Conservation (phyloP, 2,329 filamentous ascomycete genomes). For the Aureobasidium sp. region DNA sequence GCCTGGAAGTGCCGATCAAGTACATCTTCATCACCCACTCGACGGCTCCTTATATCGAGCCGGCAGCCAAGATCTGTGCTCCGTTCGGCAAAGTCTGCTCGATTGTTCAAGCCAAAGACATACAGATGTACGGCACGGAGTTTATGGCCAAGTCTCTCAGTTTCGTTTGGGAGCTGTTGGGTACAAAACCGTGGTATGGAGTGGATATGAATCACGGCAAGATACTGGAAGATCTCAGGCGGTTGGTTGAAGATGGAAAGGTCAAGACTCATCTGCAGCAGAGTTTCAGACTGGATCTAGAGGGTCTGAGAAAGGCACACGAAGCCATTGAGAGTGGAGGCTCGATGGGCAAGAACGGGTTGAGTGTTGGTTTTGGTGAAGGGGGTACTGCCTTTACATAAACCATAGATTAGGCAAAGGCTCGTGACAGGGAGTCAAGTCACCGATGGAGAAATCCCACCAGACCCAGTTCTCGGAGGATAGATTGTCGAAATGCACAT, state of each 20-base stretch:
- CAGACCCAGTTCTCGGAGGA: too few relatives aligned
- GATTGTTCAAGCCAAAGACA: slow-evolving; percentile 36
- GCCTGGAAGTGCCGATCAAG: slow-evolving; percentile 30
- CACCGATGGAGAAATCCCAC: too few relatives aligned
- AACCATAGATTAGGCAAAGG: not conserved
- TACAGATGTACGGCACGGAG: slow-evolving; percentile 36
- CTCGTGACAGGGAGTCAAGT: too few relatives aligned
- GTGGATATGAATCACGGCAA: slow-evolving; percentile 32
- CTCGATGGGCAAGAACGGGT: slow-evolving; percentile 31
- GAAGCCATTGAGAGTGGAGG: slow-evolving; percentile 30
- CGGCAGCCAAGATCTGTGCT: slow-evolving; percentile 31
- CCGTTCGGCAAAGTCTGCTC: slow-evolving; percentile 39
- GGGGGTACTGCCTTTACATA: slow-evolving; percentile 10
- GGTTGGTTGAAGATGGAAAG: slow-evolving; percentile 28
- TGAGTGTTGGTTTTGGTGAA: slow-evolving; percentile 23
- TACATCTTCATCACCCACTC: slow-evolving; percentile 37
- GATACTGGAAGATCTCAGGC: slow-evolving; percentile 30
- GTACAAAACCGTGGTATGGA: slow-evolving; percentile 33
- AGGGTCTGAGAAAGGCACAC: slow-evolving; percentile 34
- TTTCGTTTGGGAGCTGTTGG: slow-evolving; percentile 36
- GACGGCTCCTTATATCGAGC: slow-evolving; percentile 33
- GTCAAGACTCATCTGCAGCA: slow-evolving; percentile 33
- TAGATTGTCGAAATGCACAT: not conserved
- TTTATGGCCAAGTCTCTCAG: slow-evolving; percentile 39
- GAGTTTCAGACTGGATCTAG: slow-evolving; percentile 28